Evolutionary conservation across 2,329 filamentous ascomycete genomes (phyloP), one percentile per base, ranked within the genome.

Genomic region (Diaporthe sp.): DNA sequence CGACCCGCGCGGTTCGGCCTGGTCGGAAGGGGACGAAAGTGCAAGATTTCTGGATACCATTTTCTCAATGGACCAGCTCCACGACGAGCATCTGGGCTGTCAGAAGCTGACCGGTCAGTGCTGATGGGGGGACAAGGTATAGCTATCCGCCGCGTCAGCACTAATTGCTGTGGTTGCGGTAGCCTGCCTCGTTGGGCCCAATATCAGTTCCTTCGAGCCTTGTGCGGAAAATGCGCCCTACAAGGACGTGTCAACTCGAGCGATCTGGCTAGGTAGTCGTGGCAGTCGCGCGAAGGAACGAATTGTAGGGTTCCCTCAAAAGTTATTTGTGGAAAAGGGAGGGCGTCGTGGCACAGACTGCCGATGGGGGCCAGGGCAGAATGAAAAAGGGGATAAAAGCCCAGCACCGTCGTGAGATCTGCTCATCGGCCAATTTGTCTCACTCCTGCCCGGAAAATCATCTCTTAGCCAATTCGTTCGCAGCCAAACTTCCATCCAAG

Each of bases 1-100:
- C n/a, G 30, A 19, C 7, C 61, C 61, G 61, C 61, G 61, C 61
- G 61, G 61, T 42, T 67, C 61, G 61, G 61, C 42, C 28, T 33
- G 19, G 42, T 66, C 42, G 61, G 61, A 17, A 35, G 42, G 42
- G 19, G 30, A 33, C 22, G 28, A 10, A 42, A 42, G 12, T 22
- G 58, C 38, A 28, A 33, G 28, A 7, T 17, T 17, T 22, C 40
- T 8, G 15, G 28, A 66, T n/a, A 13, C 10, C 40, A 47, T 33
- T 30, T 30, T 33, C 60, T 5, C 25, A 2, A 33, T 50, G 13
- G 4, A 25, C n/a, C 22, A 52, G 22, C 15, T 6, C 45, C 25
- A 35, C 61, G 22, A 22, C 30, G 30, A 25, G 22, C 1, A 3
- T 25, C 22, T 35, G 30, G 60, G 61, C 30, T 50, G 61, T 50